Evolutionary conservation across 2,329 filamentous ascomycete species (phyloP).

Genomic region (Trichoderma sp.): DNA sequence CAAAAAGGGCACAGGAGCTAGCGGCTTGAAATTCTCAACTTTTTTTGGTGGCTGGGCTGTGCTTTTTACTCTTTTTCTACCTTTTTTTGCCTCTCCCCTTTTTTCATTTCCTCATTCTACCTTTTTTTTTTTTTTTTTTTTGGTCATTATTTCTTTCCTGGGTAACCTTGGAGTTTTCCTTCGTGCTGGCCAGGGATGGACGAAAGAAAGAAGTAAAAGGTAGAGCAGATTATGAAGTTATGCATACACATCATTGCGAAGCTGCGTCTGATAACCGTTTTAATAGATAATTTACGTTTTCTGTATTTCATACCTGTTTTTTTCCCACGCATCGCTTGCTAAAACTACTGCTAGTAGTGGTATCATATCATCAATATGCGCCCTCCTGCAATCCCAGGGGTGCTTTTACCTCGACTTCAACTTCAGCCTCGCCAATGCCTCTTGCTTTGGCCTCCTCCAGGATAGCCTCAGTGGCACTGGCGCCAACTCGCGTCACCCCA

Average conservation of each 20-base stretch:
- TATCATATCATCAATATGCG: conserved; percentile 2
- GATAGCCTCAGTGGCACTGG: conserved; percentile 56
- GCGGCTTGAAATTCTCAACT: background rate
- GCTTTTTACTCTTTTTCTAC: background rate
- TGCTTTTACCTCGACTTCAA: conserved; percentile 27
- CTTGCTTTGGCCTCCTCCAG: conserved; percentile 55
- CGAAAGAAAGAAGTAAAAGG: background rate
- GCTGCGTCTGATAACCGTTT: conserved; percentile 4
- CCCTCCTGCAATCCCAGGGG: conserved; percentile 14
- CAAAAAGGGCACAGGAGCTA: background rate
- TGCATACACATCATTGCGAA: conserved; percentile 6
- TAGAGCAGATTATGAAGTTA: conserved; percentile 1
- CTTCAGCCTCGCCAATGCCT: conserved; percentile 43
- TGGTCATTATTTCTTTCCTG: conserved; percentile 13
- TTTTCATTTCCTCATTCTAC: background rate
- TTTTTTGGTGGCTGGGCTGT: background rate
- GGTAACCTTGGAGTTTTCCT: background rate
- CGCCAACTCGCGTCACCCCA: conserved; percentile 58
- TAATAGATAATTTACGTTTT: conserved; percentile 12
- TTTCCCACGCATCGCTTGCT: background rate
- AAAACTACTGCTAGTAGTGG: background rate
- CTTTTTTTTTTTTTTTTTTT: too few species aligned
- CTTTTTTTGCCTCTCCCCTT: background rate
- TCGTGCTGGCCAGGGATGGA: background rate
- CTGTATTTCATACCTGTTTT: background rate